phyloP scores from a whole-genome alignment of 768 basidiomycete species.

The Coprinellus micaceus region DNA sequence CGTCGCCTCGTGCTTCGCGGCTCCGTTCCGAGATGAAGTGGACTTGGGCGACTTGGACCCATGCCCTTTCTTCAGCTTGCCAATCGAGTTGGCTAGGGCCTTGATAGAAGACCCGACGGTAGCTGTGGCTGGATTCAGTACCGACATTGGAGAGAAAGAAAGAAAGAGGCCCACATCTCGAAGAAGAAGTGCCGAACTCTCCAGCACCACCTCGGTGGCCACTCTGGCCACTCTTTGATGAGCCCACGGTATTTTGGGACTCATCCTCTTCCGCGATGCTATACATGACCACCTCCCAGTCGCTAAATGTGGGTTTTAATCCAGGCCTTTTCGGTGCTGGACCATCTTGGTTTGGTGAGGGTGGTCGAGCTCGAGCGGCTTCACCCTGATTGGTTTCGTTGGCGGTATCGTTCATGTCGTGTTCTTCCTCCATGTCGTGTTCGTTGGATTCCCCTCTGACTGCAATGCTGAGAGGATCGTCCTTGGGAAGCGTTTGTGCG shows the following conservation, averaged over 20 bases:
- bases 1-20: slow-evolving; percentile 11
- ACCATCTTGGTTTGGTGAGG: slow-evolving; percentile 12
- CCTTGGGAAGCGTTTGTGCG: slow-evolving; percentile 58
- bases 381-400: neutral
- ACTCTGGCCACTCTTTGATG: slow-evolving; percentile 35
- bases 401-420: slow-evolving; percentile 20
- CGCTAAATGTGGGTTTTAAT: neutral
- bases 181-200: slow-evolving; percentile 70
- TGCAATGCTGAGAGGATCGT: slow-evolving; percentile 53
- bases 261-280: slow-evolving; percentile 69
- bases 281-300: slow-evolving; percentile 85
- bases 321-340: neutral
- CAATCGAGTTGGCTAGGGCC: slow-evolving; percentile 71
- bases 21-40: slow-evolving; percentile 17
- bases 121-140: slow-evolving; percentile 50
- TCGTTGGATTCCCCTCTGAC: slow-evolving; percentile 42
- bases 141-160: neutral
- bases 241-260: slow-evolving; percentile 48
- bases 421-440: slow-evolving; percentile 21
- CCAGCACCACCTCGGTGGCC: slow-evolving; percentile 31
- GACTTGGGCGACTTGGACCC: slow-evolving; percentile 21
- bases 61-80: slow-evolving; percentile 50
- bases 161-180: slow-evolving; percentile 47
- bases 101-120: slow-evolving; percentile 73
- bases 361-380: neutral